phyloP scores from a whole-genome alignment of 2,329 filamentous ascomycete species.

The Penicillium frequentans region DNA sequence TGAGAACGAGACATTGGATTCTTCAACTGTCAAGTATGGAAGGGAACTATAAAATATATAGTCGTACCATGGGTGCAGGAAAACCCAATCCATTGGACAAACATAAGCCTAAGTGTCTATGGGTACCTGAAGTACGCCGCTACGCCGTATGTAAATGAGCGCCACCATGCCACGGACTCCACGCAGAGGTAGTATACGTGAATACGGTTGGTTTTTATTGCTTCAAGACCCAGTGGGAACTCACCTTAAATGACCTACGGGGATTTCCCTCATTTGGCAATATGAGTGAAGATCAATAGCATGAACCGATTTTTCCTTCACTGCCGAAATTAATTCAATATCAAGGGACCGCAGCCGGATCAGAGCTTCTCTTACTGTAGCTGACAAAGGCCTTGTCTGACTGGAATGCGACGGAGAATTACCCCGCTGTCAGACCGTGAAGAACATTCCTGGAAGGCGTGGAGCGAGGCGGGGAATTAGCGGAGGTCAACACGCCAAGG shows the following conservation, averaged over 20 bases:
- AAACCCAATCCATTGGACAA: background rate
- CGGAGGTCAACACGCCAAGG: background rate
- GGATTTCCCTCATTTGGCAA: background rate
- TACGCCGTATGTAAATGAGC: background rate
- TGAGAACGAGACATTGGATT: background rate
- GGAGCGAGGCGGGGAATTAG: constrained; percentile 1
- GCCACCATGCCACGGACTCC: background rate
- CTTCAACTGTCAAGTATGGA: background rate
- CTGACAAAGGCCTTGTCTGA: background rate
- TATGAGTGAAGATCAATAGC: background rate
- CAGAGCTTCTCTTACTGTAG: background rate
- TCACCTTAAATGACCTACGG: background rate
- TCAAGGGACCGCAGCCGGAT: background rate
- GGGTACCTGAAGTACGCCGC: background rate
- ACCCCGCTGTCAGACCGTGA: background rate
- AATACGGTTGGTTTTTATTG: background rate
- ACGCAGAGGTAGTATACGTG: background rate
- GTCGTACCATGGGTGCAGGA: background rate
- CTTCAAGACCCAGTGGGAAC: background rate
- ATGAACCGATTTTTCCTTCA: too few species aligned
- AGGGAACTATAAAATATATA: background rate
- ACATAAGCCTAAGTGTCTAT: background rate
- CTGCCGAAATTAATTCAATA: too few species aligned
- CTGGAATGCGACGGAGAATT: background rate
- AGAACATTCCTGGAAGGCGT: background rate